phyloP scores from a whole-genome alignment of 2,329 filamentous ascomycete genomes.

The Verticillium isaacii region DNA sequence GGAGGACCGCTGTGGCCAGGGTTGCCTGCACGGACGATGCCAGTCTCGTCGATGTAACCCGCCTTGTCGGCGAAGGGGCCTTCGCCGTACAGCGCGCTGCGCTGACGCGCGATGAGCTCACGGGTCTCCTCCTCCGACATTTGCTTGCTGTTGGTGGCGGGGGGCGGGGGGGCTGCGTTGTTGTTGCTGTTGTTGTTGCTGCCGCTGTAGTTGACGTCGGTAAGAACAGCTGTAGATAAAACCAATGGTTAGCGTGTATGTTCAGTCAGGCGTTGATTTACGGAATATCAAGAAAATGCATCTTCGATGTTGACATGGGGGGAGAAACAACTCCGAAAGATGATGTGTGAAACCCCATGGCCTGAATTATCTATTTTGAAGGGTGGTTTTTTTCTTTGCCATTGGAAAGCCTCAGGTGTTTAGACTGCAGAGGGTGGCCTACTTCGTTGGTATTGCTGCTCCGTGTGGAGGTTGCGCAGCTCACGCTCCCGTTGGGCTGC shows the following conservation, averaged over 20 bases:
- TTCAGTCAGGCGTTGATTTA: conserved; percentile 4
- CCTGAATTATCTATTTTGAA: conserved; percentile 26
- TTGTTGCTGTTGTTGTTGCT: conserved; percentile 4
- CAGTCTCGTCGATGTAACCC: conserved; percentile 64
- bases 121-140: conserved; percentile 96
- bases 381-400: conserved; percentile 25
- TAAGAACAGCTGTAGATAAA: conserved; percentile 10
- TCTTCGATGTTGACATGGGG: conserved; percentile 7
- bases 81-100: conserved; percentile 88
- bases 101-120: conserved; percentile 92
- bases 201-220: conserved; percentile 20
- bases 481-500: conserved; percentile 98
- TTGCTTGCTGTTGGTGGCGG: conserved; percentile 58
- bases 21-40: conserved; percentile 57
- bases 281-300: conserved; percentile 1
- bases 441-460: conserved; percentile 99
- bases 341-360: conserved; percentile 9
- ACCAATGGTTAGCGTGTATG: conserved; percentile 10
- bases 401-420: conserved; percentile 41
- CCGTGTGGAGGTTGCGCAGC: conserved; percentile 98
- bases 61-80: conserved; percentile 62
- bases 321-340: conserved; percentile 7
- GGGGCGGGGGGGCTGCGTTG: not conserved
- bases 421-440: conserved; percentile 75
- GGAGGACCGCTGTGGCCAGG: conserved; percentile 60